These are phyloP conservation scores for Eucalyptus erythrocorys DNA, from an alignment of 345 rosid genomes.

Conservation along the genomic window DNA sequence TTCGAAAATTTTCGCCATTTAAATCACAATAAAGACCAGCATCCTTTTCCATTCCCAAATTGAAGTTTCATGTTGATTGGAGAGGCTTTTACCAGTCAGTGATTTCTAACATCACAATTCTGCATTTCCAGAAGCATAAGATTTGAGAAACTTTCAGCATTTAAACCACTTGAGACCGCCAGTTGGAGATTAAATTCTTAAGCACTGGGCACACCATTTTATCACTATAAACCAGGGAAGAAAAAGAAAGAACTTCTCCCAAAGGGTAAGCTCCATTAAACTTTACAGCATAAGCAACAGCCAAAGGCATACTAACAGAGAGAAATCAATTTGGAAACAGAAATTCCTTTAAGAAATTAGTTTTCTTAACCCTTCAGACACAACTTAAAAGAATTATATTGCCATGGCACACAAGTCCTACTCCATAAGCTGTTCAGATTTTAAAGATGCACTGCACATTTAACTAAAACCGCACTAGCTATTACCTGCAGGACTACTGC, in stretches of 20 bases:
- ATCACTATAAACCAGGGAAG: background rate
- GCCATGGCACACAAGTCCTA: background rate
- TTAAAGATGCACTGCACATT: background rate
- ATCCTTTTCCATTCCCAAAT: background rate
- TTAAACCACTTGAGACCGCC: background rate
- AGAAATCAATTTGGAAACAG: background rate
- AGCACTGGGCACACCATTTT: background rate
- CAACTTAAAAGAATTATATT: background rate
- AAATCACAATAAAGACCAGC: background rate
- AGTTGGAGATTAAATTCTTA: background rate
- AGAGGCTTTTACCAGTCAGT: background rate
- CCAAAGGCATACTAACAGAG: background rate
- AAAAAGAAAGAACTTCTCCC: background rate
- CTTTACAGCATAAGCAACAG: background rate
- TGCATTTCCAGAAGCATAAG: background rate
- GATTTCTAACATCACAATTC: background rate
- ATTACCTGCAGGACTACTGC: slow-evolving; percentile 36
- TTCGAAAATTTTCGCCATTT: background rate
- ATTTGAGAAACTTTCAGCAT: background rate
- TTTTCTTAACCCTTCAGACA: background rate
- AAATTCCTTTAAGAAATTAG: background rate
- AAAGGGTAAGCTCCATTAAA: background rate
- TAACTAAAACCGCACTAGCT: background rate
- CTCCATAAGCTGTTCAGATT: background rate
- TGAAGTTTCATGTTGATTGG: background rate